Conservation (phyloP, 129 eudicot species). For the Flaveria linearis region DNA sequence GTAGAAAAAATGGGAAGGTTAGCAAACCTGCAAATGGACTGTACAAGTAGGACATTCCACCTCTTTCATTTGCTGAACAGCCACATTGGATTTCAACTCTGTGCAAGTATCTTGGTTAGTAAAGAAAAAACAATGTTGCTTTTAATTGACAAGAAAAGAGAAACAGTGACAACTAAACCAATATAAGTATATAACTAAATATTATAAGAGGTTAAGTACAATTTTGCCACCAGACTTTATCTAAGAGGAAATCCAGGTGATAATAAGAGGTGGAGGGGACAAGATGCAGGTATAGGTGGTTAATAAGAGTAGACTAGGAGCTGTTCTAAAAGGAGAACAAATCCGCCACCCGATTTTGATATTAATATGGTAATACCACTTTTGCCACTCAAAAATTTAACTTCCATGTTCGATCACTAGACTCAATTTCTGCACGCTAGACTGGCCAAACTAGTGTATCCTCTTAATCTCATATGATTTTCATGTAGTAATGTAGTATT, state of each 20-base stretch:
- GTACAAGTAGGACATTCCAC: constrained; percentile 96
- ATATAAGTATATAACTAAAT: background rate
- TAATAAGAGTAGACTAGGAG: too few species aligned
- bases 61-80: constrained; percentile 54
- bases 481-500: too few species aligned
- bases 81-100: constrained; percentile 49
- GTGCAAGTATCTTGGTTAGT: constrained; percentile 25
- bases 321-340: too few species aligned
- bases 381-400: background rate
- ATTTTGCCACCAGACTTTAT: too few species aligned
- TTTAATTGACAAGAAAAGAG: constrained; percentile 2
- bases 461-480: background rate
- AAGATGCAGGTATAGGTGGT: too few species aligned
- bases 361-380: background rate
- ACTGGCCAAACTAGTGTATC: background rate
- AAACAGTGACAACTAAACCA: background rate
- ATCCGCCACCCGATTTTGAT: background rate
- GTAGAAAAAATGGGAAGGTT: background rate
- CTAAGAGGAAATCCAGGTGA: too few species aligned
- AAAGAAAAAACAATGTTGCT: background rate
- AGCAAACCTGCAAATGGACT: constrained; percentile 76
- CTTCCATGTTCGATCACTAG: background rate
- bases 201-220: background rate
- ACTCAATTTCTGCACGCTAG: background rate
- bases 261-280: too few species aligned